Evolutionary conservation across 441 rosid genomes (phyloP).

Genomic region (Adansonia madagascariensis): DNA sequence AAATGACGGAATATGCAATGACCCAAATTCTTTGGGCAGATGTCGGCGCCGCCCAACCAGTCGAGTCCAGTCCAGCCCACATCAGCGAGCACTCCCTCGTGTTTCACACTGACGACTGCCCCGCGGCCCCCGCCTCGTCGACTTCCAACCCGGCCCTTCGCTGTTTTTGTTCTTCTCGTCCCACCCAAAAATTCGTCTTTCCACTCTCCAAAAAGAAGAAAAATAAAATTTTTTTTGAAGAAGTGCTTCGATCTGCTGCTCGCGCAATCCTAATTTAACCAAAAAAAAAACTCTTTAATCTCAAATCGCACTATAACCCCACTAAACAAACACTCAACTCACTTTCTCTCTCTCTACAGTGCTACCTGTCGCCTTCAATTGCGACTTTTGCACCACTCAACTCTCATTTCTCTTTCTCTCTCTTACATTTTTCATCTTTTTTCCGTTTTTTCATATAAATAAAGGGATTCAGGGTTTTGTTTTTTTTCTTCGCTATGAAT

Average conservation of each 20-base stretch:
- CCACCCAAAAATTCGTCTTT: background rate
- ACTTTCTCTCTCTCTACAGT: constrained; percentile 49
- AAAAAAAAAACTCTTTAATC: background rate
- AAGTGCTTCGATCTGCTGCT: background rate
- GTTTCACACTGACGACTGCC: background rate
- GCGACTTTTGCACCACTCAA: constrained; percentile 77
- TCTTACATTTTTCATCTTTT: constrained; percentile 25
- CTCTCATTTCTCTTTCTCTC: constrained; percentile 32
- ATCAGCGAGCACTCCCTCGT: background rate
- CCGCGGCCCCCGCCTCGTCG: background rate
- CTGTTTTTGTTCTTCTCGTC: background rate
- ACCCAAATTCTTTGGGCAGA: constrained; percentile 11
- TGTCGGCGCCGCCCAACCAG: background rate
- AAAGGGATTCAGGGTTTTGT: constrained; percentile 51
- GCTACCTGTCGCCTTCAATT: constrained; percentile 90
- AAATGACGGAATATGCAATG: no score
- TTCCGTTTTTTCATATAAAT: constrained; percentile 30
- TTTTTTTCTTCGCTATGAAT: constrained; percentile 45
- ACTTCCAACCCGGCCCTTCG: background rate
- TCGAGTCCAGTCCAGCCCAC: background rate
- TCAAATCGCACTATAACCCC: constrained; percentile 51
- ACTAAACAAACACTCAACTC: constrained; percentile 26
- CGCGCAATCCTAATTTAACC: background rate
- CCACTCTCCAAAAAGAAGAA: background rate
- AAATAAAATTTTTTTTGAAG: background rate